A percentile compares a stretch with the other conserved stretches of the same genome.
These are phyloP conservation scores for Aegilops longissima DNA, from an alignment of 176 grass and related monocot species.

Conservation along the genomic window DNA sequence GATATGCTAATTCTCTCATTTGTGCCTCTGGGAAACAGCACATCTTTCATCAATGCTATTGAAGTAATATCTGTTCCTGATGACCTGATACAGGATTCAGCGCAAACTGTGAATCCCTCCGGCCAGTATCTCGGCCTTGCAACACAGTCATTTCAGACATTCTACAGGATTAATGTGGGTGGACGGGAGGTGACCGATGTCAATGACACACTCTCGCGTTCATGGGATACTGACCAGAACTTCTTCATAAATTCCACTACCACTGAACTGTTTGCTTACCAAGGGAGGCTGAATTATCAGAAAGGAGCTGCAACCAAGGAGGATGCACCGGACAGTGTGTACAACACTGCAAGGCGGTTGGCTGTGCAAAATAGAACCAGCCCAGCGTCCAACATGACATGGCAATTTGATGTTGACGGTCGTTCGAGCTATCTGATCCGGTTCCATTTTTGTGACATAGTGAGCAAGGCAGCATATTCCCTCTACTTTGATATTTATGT, in stretches of 20 bases:
- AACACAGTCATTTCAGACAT: conserved; percentile 52
- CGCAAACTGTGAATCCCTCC: conserved; percentile 30
- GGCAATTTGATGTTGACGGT: conserved; percentile 65
- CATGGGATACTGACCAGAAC: conserved; percentile 57
- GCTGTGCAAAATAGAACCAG: conserved; percentile 34
- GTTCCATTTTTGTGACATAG: conserved; percentile 96
- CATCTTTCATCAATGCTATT: conserved; percentile 70
- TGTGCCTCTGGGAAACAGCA: conserved; percentile 52
- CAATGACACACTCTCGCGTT: conserved; percentile 82
- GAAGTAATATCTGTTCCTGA: conserved; percentile 86
- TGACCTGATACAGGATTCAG: conserved; percentile 62
- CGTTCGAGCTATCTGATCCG: conserved; percentile 66
- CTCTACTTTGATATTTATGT: conserved; percentile 80
- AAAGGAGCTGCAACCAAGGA: conserved; percentile 38
- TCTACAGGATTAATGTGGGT: conserved; percentile 76
- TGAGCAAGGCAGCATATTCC: conserved; percentile 55
- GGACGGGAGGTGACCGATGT: conserved; percentile 55
- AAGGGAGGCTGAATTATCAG: conserved; percentile 54
- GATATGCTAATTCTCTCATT: conserved; percentile 70
- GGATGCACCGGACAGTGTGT: conserved; percentile 75
- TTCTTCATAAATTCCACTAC: conserved; percentile 42
- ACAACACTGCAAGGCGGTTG: conserved; percentile 66
- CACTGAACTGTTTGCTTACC: neutral
- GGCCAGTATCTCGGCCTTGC: conserved; percentile 67
- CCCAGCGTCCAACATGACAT: conserved; percentile 74